These are phyloP conservation scores for Lipomyces starkeyi DNA, from an alignment of 805 yeast species.

Conservation along the genomic window DNA sequence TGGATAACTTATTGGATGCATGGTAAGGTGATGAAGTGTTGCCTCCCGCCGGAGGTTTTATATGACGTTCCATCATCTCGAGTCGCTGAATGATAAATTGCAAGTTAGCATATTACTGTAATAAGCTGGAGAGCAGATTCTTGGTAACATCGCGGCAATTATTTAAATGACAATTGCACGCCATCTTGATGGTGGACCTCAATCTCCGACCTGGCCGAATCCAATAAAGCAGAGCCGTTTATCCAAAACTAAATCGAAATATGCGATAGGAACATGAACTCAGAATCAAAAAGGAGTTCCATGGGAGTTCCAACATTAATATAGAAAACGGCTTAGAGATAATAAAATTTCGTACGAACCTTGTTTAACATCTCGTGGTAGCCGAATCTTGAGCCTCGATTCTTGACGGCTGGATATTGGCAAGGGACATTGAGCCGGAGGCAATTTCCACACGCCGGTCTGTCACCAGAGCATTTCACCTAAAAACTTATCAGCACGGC, in stretches of 20 bases:
- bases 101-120: slow-evolving; percentile 1
- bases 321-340: not conserved
- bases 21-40: slow-evolving; percentile 31
- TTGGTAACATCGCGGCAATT: too few species aligned
- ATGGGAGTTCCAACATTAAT: not conserved
- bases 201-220: not conserved
- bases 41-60: slow-evolving; percentile 33
- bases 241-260: not conserved
- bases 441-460: slow-evolving; percentile 49
- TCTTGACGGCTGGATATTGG: slow-evolving; percentile 47
- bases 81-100: slow-evolving; percentile 27
- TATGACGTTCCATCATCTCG: slow-evolving; percentile 39
- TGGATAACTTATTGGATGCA: slow-evolving; percentile 28
- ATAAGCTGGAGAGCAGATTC: not conserved
- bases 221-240: not conserved
- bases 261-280: too few species aligned
- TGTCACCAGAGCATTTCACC: slow-evolving; percentile 48
- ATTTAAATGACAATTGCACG: too few species aligned
- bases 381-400: slow-evolving; percentile 48
- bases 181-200: too few species aligned
- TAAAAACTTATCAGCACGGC: slow-evolving; percentile 1
- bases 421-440: slow-evolving; percentile 45
- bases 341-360: slow-evolving; percentile 14
- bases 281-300: not conserved
- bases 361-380: slow-evolving; percentile 44